These are phyloP conservation scores for Oenanthe javanica DNA, from an alignment of 140 eudicot species.

Conservation along the genomic window DNA sequence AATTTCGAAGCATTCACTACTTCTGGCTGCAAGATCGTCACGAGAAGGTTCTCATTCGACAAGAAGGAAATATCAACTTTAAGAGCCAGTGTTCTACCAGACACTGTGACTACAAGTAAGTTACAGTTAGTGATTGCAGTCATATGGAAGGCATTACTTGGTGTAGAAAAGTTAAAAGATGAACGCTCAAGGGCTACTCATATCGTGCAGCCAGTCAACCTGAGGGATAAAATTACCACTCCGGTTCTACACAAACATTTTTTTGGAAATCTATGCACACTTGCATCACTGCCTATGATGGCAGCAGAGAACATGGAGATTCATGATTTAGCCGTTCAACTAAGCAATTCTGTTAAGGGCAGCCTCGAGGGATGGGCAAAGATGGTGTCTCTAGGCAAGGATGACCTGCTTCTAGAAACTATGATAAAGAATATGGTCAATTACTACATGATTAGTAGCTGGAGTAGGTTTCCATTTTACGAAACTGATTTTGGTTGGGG, in stretches of 20 bases:
- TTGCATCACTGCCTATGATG: conserved; percentile 1
- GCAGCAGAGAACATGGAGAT: conserved; percentile 4
- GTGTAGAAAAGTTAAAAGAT: not conserved
- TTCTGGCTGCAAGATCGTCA: not conserved
- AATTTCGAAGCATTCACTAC: not conserved
- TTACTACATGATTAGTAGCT: conserved; percentile 9
- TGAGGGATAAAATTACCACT: conserved; percentile 22
- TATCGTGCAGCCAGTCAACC: conserved; percentile 19
- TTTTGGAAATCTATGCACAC: conserved; percentile 24
- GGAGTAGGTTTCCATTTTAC: conserved; percentile 27
- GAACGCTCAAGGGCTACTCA: conserved; percentile 9
- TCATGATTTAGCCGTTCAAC: conserved; percentile 8
- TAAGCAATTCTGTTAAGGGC: conserved; percentile 8
- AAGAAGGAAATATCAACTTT: conserved; percentile 16
- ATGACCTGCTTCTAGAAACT: not conserved
- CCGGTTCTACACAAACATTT: conserved; percentile 10
- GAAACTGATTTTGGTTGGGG: conserved; percentile 24
- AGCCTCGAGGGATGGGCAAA: conserved; percentile 9
- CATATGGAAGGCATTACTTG: conserved; percentile 19
- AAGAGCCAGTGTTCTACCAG: not conserved
- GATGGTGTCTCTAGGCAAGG: not conserved
- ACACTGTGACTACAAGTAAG: not conserved
- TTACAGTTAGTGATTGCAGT: conserved; percentile 23
- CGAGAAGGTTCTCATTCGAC: conserved; percentile 16
- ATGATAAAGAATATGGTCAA: not conserved